Conservation (phyloP, 257 asterid species). For the Osmanthus fragrans region DNA sequence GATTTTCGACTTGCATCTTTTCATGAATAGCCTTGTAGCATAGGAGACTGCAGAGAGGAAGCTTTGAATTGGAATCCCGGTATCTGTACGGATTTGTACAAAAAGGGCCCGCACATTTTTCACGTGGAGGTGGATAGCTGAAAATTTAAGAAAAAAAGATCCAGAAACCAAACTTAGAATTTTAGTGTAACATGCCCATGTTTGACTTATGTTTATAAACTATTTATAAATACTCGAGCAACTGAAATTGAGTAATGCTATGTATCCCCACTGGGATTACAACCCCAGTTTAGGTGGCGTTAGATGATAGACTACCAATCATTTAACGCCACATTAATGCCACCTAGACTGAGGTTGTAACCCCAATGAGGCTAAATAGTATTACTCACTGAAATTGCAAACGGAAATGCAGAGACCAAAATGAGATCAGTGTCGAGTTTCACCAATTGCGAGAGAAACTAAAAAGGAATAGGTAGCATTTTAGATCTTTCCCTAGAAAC, state of each 20-base stretch:
- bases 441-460: background rate
- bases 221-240: too few relatives aligned
- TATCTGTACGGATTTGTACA: slow-evolving; percentile 81
- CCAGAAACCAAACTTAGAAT: background rate
- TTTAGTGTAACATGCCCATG: background rate
- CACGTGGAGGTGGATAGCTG: slow-evolving; percentile 97
- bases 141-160: slow-evolving; percentile 30
- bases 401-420: background rate
- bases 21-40: slow-evolving; percentile 86
- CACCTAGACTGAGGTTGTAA: too few relatives aligned
- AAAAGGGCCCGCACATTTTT: slow-evolving; percentile 84
- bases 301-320: too few relatives aligned
- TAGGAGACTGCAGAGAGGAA: slow-evolving; percentile 93
- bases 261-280: too few relatives aligned
- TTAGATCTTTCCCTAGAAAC: background rate
- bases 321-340: too few relatives aligned
- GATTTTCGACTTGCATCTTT: slow-evolving; percentile 35
- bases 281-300: too few relatives aligned
- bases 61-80: slow-evolving; percentile 87
- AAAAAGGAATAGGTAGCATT: background rate
- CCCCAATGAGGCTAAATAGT: too few relatives aligned
- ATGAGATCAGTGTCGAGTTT: background rate
- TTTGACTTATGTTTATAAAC: too few relatives aligned
- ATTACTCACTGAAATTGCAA: too few relatives aligned
- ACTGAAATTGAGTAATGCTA: too few relatives aligned